Evolutionary conservation across 371 early-diverging fungal species (phyloP).

Genomic region (Nematocida ironsii): DNA sequence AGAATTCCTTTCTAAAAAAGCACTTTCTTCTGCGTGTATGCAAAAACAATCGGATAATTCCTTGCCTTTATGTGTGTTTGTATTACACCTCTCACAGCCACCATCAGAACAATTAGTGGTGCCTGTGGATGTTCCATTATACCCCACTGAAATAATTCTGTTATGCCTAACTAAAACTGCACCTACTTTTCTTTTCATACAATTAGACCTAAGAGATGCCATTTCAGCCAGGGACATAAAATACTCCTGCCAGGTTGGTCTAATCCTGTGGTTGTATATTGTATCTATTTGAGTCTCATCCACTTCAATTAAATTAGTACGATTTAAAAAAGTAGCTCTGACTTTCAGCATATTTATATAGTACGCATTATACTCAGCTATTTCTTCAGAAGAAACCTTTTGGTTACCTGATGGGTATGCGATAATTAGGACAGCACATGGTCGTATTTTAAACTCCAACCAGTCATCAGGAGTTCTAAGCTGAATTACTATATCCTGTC

Average conservation of each 20-base stretch:
- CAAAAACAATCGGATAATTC: constrained; percentile 83
- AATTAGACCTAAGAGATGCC: constrained; percentile 77
- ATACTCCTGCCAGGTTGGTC: constrained; percentile 82
- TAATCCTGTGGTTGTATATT: not conserved
- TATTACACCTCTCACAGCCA: constrained; percentile 86
- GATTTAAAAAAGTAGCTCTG: not conserved
- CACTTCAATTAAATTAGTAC: constrained; percentile 26
- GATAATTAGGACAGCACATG: constrained; percentile 19
- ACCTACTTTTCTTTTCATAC: constrained; percentile 94
- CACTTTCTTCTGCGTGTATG: constrained; percentile 96
- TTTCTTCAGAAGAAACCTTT: not conserved
- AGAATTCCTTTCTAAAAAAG: constrained; percentile 72
- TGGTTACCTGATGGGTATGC: not conserved
- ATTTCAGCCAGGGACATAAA: constrained; percentile 88
- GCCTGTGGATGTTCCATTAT: constrained; percentile 90
- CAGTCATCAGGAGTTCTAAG: constrained; percentile 16
- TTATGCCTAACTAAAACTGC: constrained; percentile 83
- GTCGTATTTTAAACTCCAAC: constrained; percentile 11
- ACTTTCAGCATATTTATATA: not conserved
- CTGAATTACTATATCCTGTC: not conserved
- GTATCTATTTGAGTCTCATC: not conserved
- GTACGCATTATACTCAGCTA: not conserved
- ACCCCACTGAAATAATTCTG: constrained; percentile 86
- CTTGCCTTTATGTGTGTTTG: constrained; percentile 74
- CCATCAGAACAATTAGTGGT: constrained; percentile 85